Conservation (phyloP, 1,284 basidiomycete species). For the Sanguinoderma infundibulare region DNA sequence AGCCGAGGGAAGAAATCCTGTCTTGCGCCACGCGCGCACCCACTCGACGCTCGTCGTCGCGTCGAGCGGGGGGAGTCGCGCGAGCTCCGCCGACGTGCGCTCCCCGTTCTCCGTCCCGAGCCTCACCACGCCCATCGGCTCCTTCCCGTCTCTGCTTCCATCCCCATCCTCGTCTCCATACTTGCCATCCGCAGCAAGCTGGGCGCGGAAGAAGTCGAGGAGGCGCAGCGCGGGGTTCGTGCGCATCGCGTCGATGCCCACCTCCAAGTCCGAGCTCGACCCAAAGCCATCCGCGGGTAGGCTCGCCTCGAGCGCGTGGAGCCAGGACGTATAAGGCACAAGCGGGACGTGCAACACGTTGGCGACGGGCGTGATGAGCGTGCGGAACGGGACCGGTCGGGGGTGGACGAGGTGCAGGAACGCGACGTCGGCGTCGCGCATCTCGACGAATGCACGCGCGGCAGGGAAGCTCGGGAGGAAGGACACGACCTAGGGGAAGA, state of each 20-base stretch:
- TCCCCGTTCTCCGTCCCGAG: conserved; percentile 12
- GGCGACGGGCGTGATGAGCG: conserved; percentile 24
- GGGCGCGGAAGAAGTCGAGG: conserved; percentile 25
- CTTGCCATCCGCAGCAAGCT: not conserved
- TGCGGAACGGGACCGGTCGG: conserved; percentile 23
- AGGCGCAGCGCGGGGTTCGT: conserved; percentile 27
- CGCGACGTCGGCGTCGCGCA: conserved; percentile 21
- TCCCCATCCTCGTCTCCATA: not conserved
- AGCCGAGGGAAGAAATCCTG: conserved; percentile 8
- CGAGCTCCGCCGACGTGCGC: conserved; percentile 6
- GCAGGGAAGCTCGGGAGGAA: conserved; percentile 32
- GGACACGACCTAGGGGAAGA: conserved; percentile 22
- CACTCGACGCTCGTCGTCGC: not conserved
- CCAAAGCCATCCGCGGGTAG: conserved; percentile 4
- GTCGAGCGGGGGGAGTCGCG: conserved; percentile 2
- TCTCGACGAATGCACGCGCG: conserved; percentile 27
- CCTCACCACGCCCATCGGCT: conserved; percentile 10
- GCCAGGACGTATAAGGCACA: conserved; percentile 28
- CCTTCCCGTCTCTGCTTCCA: conserved; percentile 1
- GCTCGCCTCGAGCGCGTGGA: conserved; percentile 20
- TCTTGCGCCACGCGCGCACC: conserved; percentile 7
- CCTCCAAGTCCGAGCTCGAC: conserved; percentile 3
- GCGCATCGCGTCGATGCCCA: conserved; percentile 21
- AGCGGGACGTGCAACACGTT: conserved; percentile 25
- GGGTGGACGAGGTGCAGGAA: conserved; percentile 35